These are phyloP conservation scores for Wallacemonas rigidus DNA, from an alignment of 208 protist species.

Conservation along the genomic window DNA sequence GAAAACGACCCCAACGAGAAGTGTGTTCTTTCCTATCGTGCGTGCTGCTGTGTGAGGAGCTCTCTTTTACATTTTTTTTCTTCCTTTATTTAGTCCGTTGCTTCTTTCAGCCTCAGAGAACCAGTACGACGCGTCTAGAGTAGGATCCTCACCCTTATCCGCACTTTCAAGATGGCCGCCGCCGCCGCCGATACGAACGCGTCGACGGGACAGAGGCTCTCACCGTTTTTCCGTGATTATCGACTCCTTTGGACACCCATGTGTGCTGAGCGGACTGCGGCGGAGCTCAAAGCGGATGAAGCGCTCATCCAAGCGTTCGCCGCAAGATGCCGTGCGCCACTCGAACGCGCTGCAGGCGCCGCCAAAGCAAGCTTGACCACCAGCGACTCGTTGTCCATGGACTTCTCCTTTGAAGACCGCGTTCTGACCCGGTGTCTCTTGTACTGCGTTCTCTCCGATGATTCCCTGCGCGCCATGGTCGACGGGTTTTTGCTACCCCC, in stretches of 20 bases:
- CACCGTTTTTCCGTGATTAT: constrained; percentile 50
- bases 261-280: constrained; percentile 30
- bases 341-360: neutral
- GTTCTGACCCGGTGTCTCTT: constrained; percentile 61
- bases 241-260: constrained; percentile 63
- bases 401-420: constrained; percentile 59
- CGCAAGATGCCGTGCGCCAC: neutral
- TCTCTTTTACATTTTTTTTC: constrained; percentile 18
- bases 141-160: no score
- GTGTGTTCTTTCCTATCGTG: no score
- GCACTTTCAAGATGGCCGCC: no score
- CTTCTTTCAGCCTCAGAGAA: neutral
- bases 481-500: constrained; percentile 74
- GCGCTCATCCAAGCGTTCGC: constrained; percentile 5
- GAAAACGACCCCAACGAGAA: no score
- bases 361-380: constrained; percentile 1
- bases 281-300: constrained; percentile 23
- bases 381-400: neutral
- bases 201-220: neutral
- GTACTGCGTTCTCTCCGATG: constrained; percentile 54
- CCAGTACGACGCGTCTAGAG: no score
- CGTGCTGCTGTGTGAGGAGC: neutral
- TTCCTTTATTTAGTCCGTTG: neutral
- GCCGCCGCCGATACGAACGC: no score
- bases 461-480: constrained; percentile 49